These are phyloP conservation scores for Sclerotinia minor DNA, from an alignment of 2,329 filamentous ascomycete species.

Conservation along the genomic window DNA sequence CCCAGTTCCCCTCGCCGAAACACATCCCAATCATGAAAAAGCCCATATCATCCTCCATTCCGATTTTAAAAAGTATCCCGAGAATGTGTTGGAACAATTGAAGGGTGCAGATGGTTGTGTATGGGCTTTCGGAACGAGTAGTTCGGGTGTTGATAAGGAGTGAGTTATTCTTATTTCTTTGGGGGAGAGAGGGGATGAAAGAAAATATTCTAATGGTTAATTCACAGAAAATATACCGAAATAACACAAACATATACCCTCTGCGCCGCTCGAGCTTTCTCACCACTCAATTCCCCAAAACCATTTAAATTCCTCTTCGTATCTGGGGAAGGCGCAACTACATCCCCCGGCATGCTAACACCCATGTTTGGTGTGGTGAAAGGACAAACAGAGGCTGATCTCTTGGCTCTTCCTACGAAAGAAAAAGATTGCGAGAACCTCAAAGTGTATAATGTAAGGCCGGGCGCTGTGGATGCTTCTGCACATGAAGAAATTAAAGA, in stretches of 20 bases:
- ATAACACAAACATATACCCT: constrained; percentile 69
- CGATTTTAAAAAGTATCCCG: constrained; percentile 63
- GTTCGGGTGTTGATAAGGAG: constrained; percentile 59
- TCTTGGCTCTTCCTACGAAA: constrained; percentile 53
- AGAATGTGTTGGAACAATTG: constrained; percentile 58
- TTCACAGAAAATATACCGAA: constrained; percentile 58
- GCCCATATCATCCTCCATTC: constrained; percentile 66
- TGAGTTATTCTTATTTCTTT: constrained; percentile 42
- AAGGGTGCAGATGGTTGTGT: constrained; percentile 67
- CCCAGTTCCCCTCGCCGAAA: constrained; percentile 62
- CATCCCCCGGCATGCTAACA: constrained; percentile 55
- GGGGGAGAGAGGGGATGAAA: too few species aligned
- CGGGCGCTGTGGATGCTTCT: constrained; percentile 57
- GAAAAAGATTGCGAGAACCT: constrained; percentile 48
- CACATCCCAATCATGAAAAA: constrained; percentile 51
- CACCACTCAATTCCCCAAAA: constrained; percentile 45
- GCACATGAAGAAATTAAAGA: constrained; percentile 45
- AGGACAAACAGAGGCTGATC: constrained; percentile 61
- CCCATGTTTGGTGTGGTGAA: constrained; percentile 64
- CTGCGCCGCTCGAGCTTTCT: constrained; percentile 62
- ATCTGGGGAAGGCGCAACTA: constrained; percentile 58
- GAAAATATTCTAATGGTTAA: constrained; percentile 10
- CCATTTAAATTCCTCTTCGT: constrained; percentile 72
- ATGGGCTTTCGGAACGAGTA: constrained; percentile 71
- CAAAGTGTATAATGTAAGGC: constrained; percentile 57